Evolutionary conservation across 352 stramenopile species (phyloP), one percentile per base, ranked within the genome.

Genomic region (Pythium chondricola): DNA sequence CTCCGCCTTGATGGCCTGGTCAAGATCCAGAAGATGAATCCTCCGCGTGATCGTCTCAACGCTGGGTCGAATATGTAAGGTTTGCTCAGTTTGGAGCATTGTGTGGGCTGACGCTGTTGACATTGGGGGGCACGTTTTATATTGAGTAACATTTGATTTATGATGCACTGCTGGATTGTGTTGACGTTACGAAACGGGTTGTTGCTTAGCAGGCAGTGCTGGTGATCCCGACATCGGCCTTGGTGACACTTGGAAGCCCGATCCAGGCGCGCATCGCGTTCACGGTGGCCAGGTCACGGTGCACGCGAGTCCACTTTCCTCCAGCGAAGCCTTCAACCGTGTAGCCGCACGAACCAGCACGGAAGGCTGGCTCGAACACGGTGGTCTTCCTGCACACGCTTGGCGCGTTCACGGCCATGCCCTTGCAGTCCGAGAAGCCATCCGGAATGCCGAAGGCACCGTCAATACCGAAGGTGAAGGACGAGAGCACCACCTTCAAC

Each of bases 1-100:
- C 43, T 93, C 40, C 69, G 67, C 6, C 66, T 71, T 48, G 82
- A 93, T 49, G 58, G 69, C 11, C 74, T 79, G 69, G 78, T 93
- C 35, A 93, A 93, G 49, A 89, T 93, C 37, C 82, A 93, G 64
- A 90, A 89, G 62, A 89, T 93, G 74, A 65, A 89, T 43, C 79
- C 82, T n/a, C 82, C 82, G 7, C 77, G 82, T 18, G 82, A 93
- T 59, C 74, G 80, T 35, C 52, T 88, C 29, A 90, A 86, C 52
- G 74, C 66, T 1, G 71, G n/a, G n/a, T n/a, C n/a, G n/a, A n/a
- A n/a, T n/a, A n/a, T n/a, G n/a, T n/a, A n/a, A n/a, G n/a, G n/a
- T n/a, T n/a, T n/a, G n/a, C n/a, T n/a, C n/a, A n/a, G n/a, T n/a
- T n/a, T n/a, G n/a, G n/a, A n/a, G n/a, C n/a, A n/a, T n/a, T n/a